phyloP scores from a whole-genome alignment of 805 yeast genomes.

The Yarrowia yakushimensis region DNA sequence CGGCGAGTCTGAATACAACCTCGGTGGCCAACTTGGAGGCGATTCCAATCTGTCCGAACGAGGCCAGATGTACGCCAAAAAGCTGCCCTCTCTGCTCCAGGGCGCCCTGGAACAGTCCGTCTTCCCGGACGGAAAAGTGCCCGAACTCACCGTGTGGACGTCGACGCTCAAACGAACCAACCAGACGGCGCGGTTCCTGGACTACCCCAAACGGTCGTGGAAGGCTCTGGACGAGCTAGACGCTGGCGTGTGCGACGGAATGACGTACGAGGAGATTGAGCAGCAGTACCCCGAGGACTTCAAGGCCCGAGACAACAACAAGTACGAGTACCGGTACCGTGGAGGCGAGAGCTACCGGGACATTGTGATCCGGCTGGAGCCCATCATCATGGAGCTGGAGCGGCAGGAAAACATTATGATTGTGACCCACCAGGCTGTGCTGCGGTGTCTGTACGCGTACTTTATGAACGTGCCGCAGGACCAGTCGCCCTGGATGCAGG shows the following conservation, averaged over 20 bases:
- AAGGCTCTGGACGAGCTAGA: slow-evolving; percentile 95
- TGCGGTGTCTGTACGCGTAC: slow-evolving; percentile 94
- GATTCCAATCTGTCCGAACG: slow-evolving; percentile 82
- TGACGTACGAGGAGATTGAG: slow-evolving; percentile 93
- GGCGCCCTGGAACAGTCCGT: slow-evolving; percentile 44
- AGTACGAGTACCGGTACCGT: slow-evolving; percentile 90
- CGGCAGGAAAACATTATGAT: slow-evolving; percentile 94
- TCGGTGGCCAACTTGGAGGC: slow-evolving; percentile 95
- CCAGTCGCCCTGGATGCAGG: slow-evolving; percentile 98
- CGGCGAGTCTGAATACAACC: slow-evolving; percentile 89
- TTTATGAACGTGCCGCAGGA: slow-evolving; percentile 98
- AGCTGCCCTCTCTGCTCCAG: slow-evolving; percentile 71
- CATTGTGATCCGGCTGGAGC: slow-evolving; percentile 90
- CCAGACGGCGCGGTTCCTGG: slow-evolving; percentile 81
- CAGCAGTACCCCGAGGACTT: slow-evolving; percentile 86
- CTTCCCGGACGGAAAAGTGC: slow-evolving; percentile 38
- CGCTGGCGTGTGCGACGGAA: slow-evolving; percentile 96
- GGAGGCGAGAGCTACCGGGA: slow-evolving; percentile 98
- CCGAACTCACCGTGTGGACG: slow-evolving; percentile 87
- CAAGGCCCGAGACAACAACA: slow-evolving; percentile 91
- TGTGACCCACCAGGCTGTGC: slow-evolving; percentile 96
- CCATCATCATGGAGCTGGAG: slow-evolving; percentile 97
- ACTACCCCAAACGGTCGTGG: slow-evolving; percentile 85
- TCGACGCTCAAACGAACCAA: slow-evolving; percentile 88
- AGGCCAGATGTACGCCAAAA: slow-evolving; percentile 78